Evolutionary conservation across 352 stramenopile species (phyloP).

Genomic region (Globisporangium sylvaticum): DNA sequence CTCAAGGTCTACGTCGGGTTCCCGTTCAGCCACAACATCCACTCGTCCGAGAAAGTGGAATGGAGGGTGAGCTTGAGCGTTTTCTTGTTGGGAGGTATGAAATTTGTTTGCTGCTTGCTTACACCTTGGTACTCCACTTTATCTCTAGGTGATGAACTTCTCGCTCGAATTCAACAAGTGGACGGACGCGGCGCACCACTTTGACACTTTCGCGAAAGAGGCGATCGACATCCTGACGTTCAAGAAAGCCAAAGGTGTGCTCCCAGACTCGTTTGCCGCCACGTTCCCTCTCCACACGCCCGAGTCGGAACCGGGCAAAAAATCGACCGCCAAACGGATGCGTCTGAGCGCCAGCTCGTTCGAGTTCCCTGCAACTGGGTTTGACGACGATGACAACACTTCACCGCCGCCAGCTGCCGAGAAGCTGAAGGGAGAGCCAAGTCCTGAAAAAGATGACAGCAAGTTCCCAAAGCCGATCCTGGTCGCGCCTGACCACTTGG

Average conservation of each 20-base stretch:
- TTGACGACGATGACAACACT: conserved; percentile 21
- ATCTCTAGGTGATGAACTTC: conserved; percentile 60
- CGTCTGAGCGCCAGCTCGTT: conserved; percentile 28
- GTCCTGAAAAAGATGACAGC: conserved; percentile 24
- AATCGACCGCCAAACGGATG: conserved; percentile 36
- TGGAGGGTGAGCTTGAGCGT: conserved; percentile 53
- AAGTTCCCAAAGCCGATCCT: conserved; percentile 34
- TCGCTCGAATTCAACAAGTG: conserved; percentile 39
- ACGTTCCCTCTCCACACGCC: conserved; percentile 63
- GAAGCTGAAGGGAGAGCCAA: conserved; percentile 15
- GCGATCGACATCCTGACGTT: conserved; percentile 61
- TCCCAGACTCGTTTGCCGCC: conserved; percentile 54
- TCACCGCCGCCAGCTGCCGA: conserved; percentile 14
- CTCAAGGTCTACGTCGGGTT: conserved; percentile 82
- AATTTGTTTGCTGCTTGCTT: neutral
- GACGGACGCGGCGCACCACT: conserved; percentile 48
- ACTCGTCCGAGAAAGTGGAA: conserved; percentile 84
- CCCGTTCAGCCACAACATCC: conserved; percentile 81
- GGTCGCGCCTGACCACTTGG: conserved; percentile 52
- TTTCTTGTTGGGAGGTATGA: neutral
- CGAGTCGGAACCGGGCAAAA: conserved; percentile 43
- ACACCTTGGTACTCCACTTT: neutral
- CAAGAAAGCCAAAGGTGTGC: conserved; percentile 52
- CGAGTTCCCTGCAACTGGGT: conserved; percentile 30
- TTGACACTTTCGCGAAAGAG: conserved; percentile 71